Percentiles rank a stretch among this genome's conserved stretches.
These are phyloP conservation scores for Penicillium sp. DNA, from an alignment of 2,329 filamentous ascomycete species.

Conservation along the genomic window DNA sequence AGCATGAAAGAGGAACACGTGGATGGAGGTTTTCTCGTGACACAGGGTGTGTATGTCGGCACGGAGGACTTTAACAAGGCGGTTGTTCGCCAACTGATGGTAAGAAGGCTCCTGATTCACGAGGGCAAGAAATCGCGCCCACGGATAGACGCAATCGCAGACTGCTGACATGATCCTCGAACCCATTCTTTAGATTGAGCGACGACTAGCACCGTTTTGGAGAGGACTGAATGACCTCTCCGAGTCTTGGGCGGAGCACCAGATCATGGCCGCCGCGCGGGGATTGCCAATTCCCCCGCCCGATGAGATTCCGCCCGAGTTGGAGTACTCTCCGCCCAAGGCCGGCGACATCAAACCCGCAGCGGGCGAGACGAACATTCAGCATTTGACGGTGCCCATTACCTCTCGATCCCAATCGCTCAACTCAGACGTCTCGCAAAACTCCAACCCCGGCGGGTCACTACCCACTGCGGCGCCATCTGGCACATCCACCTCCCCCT, in stretches of 20 bases:
- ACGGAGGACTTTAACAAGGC: constrained; percentile 88
- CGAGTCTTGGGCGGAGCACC: constrained; percentile 85
- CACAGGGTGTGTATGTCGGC: constrained; percentile 86
- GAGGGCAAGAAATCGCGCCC: background rate
- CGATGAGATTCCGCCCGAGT: constrained; percentile 72
- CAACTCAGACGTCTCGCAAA: constrained; percentile 65
- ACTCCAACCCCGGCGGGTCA: constrained; percentile 57
- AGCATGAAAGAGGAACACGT: constrained; percentile 89
- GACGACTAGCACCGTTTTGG: constrained; percentile 91
- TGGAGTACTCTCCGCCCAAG: constrained; percentile 46
- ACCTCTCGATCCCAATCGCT: constrained; percentile 69
- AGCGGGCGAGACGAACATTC: constrained; percentile 53
- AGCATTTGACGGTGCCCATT: constrained; percentile 73
- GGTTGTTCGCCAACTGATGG: constrained; percentile 83
- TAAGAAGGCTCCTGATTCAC: constrained; percentile 41
- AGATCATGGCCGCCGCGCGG: constrained; percentile 84
- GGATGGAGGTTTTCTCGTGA: constrained; percentile 91
- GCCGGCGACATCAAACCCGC: constrained; percentile 41
- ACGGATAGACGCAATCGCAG: background rate
- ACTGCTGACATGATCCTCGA: constrained; percentile 13
- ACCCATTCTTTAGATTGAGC: constrained; percentile 65
- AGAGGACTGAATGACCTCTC: constrained; percentile 84
- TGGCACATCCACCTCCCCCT: constrained; percentile 47
- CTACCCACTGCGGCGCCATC: constrained; percentile 53
- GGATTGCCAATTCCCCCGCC: constrained; percentile 77